These are phyloP conservation scores for Diaporthe longicolla DNA, from an alignment of 2,329 filamentous ascomycete genomes.

Conservation along the genomic window DNA sequence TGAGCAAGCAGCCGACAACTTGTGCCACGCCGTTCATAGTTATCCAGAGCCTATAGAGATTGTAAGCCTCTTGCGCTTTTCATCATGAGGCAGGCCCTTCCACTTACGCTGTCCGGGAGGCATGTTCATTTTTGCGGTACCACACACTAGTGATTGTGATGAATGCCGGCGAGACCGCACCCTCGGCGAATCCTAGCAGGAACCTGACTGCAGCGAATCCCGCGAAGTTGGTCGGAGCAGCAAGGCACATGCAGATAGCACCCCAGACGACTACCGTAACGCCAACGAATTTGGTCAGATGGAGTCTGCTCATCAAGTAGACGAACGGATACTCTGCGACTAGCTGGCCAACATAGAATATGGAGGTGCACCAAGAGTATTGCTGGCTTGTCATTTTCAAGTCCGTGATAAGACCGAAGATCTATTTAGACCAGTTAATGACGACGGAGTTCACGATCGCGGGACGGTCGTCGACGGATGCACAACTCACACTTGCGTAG, in stretches of 20 bases:
- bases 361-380: conserved; percentile 63
- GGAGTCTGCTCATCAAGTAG: conserved; percentile 65
- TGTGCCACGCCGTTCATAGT: conserved; percentile 63
- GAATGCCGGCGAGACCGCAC: conserved; percentile 60
- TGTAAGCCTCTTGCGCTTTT: neutral
- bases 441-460: neutral
- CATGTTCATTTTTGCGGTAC: conserved; percentile 56
- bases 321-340: conserved; percentile 65
- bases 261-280: conserved; percentile 60
- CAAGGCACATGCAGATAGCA: conserved; percentile 57
- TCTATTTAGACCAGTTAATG: conserved; percentile 39
- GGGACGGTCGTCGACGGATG: neutral
- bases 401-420: conserved; percentile 62
- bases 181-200: conserved; percentile 58
- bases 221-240: conserved; percentile 55
- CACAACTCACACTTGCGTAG: conserved; percentile 56
- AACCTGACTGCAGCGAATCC: conserved; percentile 55
- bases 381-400: conserved; percentile 59
- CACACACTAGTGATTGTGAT: conserved; percentile 61
- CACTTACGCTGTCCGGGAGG: conserved; percentile 49
- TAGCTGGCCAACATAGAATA: conserved; percentile 62
- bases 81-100: no score
- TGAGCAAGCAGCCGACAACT: conserved; percentile 60
- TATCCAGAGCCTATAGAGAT: conserved; percentile 54
- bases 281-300: conserved; percentile 65